Percentiles rank a stretch among this genome's conserved stretches.
Evolutionary conservation across 768 basidiomycete species (phyloP).

Genomic region (Pleurotus platypus): DNA sequence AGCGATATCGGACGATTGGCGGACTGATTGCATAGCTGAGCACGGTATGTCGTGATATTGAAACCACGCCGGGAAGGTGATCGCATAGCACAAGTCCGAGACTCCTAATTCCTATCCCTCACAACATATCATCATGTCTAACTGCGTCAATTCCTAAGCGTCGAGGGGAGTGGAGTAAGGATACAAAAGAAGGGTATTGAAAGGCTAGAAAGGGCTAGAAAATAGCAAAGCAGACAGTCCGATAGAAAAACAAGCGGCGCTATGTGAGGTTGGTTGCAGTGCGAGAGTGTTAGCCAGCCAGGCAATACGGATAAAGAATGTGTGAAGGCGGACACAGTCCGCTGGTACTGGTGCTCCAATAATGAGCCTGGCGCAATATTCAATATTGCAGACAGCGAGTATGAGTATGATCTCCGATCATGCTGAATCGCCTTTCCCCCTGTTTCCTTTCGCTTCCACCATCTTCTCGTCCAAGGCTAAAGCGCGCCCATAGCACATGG

Average conservation of each 20-base stretch:
- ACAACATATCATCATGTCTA: neutral
- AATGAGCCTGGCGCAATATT: neutral
- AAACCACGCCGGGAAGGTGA: neutral
- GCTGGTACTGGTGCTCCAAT: constrained; percentile 7
- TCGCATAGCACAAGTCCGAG: neutral
- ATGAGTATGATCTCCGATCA: constrained; percentile 25
- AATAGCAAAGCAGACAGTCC: neutral
- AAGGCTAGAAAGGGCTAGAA: neutral
- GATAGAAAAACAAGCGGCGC: neutral
- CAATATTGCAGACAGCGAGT: constrained; percentile 2
- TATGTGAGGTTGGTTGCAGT: neutral
- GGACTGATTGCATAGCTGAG: constrained; percentile 2
- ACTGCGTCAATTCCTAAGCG: constrained; percentile 5
- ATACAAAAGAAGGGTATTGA: constrained; percentile 7
- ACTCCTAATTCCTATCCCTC: neutral
- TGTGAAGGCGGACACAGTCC: constrained; percentile 9
- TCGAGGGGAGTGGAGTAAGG: neutral
- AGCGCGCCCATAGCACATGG: constrained; percentile 64
- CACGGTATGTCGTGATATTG: constrained; percentile 3
- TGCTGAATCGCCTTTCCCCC: constrained; percentile 53
- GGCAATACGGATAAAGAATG: constrained; percentile 1
- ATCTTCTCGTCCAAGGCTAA: constrained; percentile 66
- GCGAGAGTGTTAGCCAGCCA: neutral
- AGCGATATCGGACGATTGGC: neutral
- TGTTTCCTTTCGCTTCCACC: constrained; percentile 60